Conservation (phyloP, 495 filamentous ascomycete genomes). For the Pyrenula aspistea region DNA sequence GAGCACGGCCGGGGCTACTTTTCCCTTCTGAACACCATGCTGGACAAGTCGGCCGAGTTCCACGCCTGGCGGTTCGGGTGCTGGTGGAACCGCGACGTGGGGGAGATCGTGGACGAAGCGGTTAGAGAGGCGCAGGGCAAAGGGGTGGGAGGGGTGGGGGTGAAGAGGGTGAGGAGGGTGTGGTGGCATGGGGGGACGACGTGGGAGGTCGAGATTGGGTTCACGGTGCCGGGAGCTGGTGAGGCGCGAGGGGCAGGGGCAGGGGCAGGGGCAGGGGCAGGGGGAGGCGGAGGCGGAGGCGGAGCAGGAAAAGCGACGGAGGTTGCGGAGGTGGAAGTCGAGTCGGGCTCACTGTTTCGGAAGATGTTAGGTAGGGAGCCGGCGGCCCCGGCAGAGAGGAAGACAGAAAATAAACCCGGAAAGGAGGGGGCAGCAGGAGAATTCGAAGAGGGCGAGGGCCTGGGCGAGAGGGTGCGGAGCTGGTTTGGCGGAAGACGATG, state of each 20-base stretch:
- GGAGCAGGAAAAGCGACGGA: not conserved
- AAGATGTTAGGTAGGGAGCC: no score
- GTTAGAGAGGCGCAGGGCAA: not conserved
- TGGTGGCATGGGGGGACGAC: constrained; percentile 68
- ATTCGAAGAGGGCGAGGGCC: no score
- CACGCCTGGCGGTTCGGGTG: constrained; percentile 85
- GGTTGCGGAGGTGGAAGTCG: no score
- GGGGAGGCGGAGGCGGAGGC: not conserved
- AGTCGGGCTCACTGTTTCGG: no score
- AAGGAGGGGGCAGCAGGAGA: no score
- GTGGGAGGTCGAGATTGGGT: constrained; percentile 33
- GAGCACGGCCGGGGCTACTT: constrained; percentile 82
- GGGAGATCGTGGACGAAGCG: constrained; percentile 52
- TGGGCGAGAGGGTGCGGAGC: no score
- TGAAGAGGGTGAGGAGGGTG: constrained; percentile 47
- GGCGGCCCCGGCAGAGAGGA: no score
- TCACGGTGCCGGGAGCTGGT: no score
- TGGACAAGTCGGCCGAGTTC: constrained; percentile 64
- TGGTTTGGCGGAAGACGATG: no score
- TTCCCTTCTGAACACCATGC: constrained; percentile 60
- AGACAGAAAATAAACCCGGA: no score
- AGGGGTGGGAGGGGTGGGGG: constrained; percentile 56
- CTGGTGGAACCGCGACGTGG: constrained; percentile 95
- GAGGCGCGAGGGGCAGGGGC: no score
- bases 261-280: not conserved